A percentile compares a stretch with the other conserved stretches of the same genome.
Evolutionary conservation across 345 rosid genomes (phyloP).

Genomic region (Pugionium cornutum): DNA sequence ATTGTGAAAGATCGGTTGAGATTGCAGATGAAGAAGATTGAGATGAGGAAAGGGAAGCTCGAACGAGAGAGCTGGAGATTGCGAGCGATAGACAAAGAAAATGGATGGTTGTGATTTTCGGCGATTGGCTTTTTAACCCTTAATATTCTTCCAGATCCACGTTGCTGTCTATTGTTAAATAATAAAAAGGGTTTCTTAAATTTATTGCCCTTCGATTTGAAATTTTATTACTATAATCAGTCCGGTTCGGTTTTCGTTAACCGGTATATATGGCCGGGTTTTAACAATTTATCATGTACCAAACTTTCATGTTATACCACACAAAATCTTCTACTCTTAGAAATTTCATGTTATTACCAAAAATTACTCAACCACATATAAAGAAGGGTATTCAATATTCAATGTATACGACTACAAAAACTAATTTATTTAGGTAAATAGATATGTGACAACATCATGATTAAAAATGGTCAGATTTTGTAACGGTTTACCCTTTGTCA

Average conservation of each 20-base stretch:
- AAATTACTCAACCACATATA: not conserved
- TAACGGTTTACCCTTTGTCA: too few relatives aligned
- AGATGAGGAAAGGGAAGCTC: slow-evolving; percentile 32
- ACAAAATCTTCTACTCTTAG: slow-evolving; percentile 10
- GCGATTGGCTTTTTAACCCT: slow-evolving; percentile 34
- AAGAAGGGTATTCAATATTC: not conserved
- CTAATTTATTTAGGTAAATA: too few relatives aligned
- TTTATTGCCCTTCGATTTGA: slow-evolving; percentile 8
- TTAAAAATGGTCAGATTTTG: too few relatives aligned
- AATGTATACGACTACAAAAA: too few relatives aligned
- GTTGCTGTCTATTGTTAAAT: slow-evolving; percentile 35
- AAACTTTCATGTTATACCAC: not conserved
- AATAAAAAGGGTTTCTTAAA: not conserved
- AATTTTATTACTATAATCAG: slow-evolving; percentile 14
- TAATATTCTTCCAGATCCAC: slow-evolving; percentile 37
- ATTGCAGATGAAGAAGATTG: slow-evolving; percentile 23
- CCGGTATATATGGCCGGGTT: not conserved
- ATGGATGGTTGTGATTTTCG: slow-evolving; percentile 40
- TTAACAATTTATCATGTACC: not conserved
- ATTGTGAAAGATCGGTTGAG: slow-evolving; percentile 11
- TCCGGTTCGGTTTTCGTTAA: slow-evolving; percentile 20
- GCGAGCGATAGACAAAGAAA: slow-evolving; percentile 22
- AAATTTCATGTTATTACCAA: slow-evolving; percentile 2
- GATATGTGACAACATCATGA: too few relatives aligned
- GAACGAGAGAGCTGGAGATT: slow-evolving; percentile 26